phyloP scores from a whole-genome alignment of 208 protist genomes.

The Trypanosoma mega region DNA sequence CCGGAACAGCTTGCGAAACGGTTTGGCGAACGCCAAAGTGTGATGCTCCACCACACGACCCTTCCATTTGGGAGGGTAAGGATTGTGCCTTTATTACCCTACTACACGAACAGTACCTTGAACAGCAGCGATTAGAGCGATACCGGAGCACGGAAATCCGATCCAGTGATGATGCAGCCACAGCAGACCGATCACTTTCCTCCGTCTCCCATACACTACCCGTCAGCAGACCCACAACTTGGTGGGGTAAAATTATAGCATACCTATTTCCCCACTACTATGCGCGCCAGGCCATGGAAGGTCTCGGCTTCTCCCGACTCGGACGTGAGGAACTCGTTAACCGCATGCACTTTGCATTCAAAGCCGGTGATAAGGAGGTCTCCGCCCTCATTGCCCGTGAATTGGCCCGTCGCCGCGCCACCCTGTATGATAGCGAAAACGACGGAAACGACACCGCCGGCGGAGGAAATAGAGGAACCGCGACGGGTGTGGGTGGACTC shows the following conservation, averaged over 20 bases:
- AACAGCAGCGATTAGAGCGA: conserved; percentile 28
- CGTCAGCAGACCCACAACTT: not conserved
- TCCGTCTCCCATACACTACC: conserved; percentile 9
- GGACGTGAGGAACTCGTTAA: conserved; percentile 54
- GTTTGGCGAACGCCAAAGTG: conserved; percentile 39
- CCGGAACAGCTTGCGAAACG: not conserved
- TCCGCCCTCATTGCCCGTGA: conserved; percentile 66
- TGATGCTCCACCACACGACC: conserved; percentile 66
- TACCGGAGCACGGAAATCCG: not conserved
- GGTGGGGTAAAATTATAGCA: conserved; percentile 23
- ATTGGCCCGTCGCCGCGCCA: conserved; percentile 53
- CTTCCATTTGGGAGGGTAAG: conserved; percentile 46
- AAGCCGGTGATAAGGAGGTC: conserved; percentile 53
- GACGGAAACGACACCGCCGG: not conserved
- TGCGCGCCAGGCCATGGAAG: conserved; percentile 23
- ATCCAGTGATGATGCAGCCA: not conserved
- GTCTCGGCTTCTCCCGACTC: conserved; percentile 26
- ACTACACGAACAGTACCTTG: conserved; percentile 25
- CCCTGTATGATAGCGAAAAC: conserved; percentile 13
- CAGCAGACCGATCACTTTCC: not conserved
- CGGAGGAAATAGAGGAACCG: not conserved
- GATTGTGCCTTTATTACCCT: conserved; percentile 62
- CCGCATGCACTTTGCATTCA: conserved; percentile 71
- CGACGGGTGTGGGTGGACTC: too few species aligned
- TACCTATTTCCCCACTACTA: conserved; percentile 46